phyloP scores from a whole-genome alignment of 2,329 filamentous ascomycete genomes.

The Pochonia chlamydosporia region DNA sequence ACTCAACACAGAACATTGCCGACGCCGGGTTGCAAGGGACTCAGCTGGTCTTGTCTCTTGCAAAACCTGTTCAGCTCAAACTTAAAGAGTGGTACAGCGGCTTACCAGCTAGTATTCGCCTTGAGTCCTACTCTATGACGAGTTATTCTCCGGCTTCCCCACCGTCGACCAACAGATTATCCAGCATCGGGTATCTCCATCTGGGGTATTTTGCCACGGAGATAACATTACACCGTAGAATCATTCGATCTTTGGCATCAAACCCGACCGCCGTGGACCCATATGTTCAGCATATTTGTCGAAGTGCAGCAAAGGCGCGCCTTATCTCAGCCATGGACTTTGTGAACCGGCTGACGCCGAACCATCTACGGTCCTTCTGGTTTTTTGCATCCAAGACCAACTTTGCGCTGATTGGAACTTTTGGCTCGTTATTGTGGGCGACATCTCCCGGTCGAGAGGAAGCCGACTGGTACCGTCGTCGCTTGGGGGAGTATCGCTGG shows the following conservation, averaged over 20 bases:
- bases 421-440: conserved; percentile 83
- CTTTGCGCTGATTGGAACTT: conserved; percentile 91
- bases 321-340: conserved; percentile 97
- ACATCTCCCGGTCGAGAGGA: conserved; percentile 84
- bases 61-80: conserved; percentile 77
- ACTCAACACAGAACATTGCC: conserved; percentile 64
- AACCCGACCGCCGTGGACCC: conserved; percentile 51
- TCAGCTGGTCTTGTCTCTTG: conserved; percentile 65
- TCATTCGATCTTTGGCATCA: conserved; percentile 69
- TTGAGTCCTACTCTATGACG: conserved; percentile 50
- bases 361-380: conserved; percentile 89
- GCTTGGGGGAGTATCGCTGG: conserved; percentile 89
- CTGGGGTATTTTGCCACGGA: conserved; percentile 91
- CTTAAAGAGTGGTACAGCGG: conserved; percentile 76
- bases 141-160: conserved; percentile 12
- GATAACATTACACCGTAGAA: conserved; percentile 86
- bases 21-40: conserved; percentile 65
- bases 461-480: conserved; percentile 82
- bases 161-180: conserved; percentile 39
- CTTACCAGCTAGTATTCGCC: conserved; percentile 57
- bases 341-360: conserved; percentile 82
- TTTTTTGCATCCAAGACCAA: conserved; percentile 83
- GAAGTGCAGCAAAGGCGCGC: conserved; percentile 86
- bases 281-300: conserved; percentile 87
- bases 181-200: conserved; percentile 72